These are phyloP conservation scores for Hippophae tibetana DNA, from an alignment of 306 rosid genomes.

Conservation along the genomic window DNA sequence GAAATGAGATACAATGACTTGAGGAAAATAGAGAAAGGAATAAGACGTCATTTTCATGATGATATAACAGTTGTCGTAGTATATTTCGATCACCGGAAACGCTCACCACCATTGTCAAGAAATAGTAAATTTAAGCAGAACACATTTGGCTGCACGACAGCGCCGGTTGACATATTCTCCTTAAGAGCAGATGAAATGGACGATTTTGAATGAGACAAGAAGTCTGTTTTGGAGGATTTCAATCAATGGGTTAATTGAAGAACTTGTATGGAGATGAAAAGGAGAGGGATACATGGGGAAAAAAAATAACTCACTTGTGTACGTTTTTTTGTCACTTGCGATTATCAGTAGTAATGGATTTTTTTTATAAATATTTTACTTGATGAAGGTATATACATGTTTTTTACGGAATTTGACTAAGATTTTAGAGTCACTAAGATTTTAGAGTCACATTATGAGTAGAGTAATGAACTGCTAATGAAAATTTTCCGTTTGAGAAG, in stretches of 20 bases:
- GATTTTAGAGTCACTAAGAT: no score
- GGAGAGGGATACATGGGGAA: no score
- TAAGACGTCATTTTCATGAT: slow-evolving; percentile 85
- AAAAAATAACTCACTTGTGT: neutral
- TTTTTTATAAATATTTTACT: no score
- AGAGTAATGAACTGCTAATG: no score
- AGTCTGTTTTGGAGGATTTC: no score
- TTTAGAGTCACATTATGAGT: no score
- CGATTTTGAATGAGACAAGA: slow-evolving; percentile 23
- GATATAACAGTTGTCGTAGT: slow-evolving; percentile 84
- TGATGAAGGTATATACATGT: no score
- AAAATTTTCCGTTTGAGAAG: no score
- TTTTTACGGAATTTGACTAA: no score
- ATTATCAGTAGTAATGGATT: slow-evolving; percentile 5
- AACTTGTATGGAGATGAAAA: no score
- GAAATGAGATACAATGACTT: slow-evolving; percentile 86
- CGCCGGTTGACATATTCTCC: slow-evolving; percentile 83
- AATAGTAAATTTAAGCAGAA: slow-evolving; percentile 28
- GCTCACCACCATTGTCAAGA: slow-evolving; percentile 16
- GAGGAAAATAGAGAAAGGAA: slow-evolving; percentile 73
- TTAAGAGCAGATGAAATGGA: slow-evolving; percentile 36
- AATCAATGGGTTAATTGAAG: no score
- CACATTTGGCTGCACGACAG: slow-evolving; percentile 44
- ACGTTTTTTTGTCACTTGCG: neutral
- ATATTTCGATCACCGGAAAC: slow-evolving; percentile 59